Percentiles rank a stretch among this genome's conserved stretches.
Conservation (phyloP, 257 asterid species). For the Pogostemon cablin region DNA sequence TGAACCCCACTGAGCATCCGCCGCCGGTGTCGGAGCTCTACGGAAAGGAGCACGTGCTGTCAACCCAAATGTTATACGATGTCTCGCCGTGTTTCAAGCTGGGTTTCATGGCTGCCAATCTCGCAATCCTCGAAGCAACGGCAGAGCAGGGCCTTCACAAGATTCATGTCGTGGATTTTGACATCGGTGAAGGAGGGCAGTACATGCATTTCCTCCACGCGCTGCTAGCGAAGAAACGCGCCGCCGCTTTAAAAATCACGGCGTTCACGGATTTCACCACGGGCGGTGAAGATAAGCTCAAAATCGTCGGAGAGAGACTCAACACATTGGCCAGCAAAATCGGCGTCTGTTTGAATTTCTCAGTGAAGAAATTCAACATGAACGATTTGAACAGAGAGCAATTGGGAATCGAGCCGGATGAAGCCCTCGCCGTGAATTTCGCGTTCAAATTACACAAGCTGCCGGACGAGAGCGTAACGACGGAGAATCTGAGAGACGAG, state of each 20-base stretch:
- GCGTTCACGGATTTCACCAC: constrained; percentile 44
- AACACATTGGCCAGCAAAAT: constrained; percentile 42
- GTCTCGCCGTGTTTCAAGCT: constrained; percentile 85
- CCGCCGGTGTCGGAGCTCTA: constrained; percentile 49
- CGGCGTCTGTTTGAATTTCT: constrained; percentile 48
- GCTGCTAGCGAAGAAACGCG: constrained; percentile 53
- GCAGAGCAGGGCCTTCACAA: constrained; percentile 43
- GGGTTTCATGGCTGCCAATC: constrained; percentile 91
- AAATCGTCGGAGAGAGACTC: constrained; percentile 43
- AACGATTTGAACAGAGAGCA: constrained; percentile 50
- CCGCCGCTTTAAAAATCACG: constrained; percentile 55
- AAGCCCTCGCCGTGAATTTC: constrained; percentile 75
- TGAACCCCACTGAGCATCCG: constrained; percentile 48
- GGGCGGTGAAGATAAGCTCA: constrained; percentile 48
- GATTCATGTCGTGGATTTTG: constrained; percentile 82
- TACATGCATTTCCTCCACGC: constrained; percentile 85
- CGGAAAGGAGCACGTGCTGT: constrained; percentile 46
- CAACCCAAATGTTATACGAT: constrained; percentile 65
- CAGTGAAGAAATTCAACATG: constrained; percentile 28
- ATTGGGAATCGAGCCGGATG: constrained; percentile 48
- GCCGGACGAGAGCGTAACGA: constrained; percentile 91
- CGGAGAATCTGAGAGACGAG: constrained; percentile 72
- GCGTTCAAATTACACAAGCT: constrained; percentile 65
- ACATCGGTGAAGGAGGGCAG: constrained; percentile 82
- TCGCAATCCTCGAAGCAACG: constrained; percentile 69